Evolutionary conservation across 2,329 filamentous ascomycete species (phyloP), one percentile per base, ranked within the genome.

Genomic region (Cordyceps pruinosa): DNA sequence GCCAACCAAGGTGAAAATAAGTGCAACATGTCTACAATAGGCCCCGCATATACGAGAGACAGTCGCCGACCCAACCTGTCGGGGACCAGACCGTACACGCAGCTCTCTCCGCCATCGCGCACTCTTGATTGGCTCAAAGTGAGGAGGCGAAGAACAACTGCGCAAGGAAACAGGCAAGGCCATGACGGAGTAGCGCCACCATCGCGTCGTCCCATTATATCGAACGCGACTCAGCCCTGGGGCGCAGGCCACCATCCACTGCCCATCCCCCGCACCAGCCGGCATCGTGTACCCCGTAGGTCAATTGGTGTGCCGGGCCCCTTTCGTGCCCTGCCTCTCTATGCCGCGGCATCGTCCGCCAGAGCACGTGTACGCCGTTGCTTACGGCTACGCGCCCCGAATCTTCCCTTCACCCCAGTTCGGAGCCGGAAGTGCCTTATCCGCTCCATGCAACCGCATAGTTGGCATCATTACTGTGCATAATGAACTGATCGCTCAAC

Each of bases 111-210:
- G 4, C 39, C 25, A 10, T 42, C 39, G 4, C 30, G 17, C n/a
- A 23, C 19, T 21, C 37, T 19, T 39, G 23, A 50, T 51, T 51
- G 23, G 34, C 5, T 26, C 34, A 28, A n/a, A 15, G n/a, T 5
- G 28, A 23, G 17, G 23, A 19, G 26, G 49, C 48, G 25, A n/a
- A 25, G 28, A 21, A 21, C 15, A 26, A 34, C 23, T 32, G 28
- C 28, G 4, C 23, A n/a, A 17, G 23, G 17, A 26, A 42, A 52
- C 37, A 52, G 37, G 35, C 49, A 52, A 32, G 49, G 15, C 12
- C 49, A 41, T 30, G 12, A 32, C 25, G 17, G 25, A 39, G 37
- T 32, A 52, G 49, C 49, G 49, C 49, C 49, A 52, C 49, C 49
- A 52, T 52, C 49, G 34, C 23, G 35, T 39, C 25, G 35, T 51